Conservation (phyloP, 441 rosid genomes). For the Bocquillonia castaneifolia region DNA sequence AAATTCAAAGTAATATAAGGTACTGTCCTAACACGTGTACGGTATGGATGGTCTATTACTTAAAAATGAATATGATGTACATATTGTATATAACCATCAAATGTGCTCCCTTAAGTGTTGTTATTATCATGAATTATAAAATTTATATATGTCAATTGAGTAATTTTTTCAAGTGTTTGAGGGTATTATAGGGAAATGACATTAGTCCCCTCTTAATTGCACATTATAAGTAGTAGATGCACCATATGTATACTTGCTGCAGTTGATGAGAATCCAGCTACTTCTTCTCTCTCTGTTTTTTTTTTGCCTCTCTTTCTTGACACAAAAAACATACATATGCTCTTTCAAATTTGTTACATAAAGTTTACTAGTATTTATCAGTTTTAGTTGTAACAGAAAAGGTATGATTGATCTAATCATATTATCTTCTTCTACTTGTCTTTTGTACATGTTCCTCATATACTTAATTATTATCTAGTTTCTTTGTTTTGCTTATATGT, state of each 20-base stretch:
- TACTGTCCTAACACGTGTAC: conserved; percentile 55
- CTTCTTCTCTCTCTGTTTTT: not conserved
- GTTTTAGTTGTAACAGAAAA: not conserved
- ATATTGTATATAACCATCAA: conserved; percentile 16
- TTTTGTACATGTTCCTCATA: not conserved
- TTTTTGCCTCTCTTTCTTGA: not conserved
- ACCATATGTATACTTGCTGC: not conserved
- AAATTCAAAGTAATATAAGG: not conserved
- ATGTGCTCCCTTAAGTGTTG: not conserved
- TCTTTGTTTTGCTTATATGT: not conserved
- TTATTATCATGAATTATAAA: not conserved
- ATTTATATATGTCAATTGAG: not conserved
- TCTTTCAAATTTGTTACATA: not conserved
- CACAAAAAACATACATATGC: not conserved
- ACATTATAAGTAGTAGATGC: conserved; percentile 25
- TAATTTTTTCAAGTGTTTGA: not conserved
- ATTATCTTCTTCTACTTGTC: not conserved
- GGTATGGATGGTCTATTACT: conserved; percentile 24
- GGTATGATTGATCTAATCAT: not conserved
- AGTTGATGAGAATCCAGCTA: conserved; percentile 19
- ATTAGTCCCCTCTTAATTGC: conserved; percentile 11
- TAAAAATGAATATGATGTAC: conserved; percentile 22
- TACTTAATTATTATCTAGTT: not conserved
- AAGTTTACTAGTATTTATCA: not conserved
- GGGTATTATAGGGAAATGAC: conserved; percentile 34